Base-by-base conservation (phyloP, 257 asterid genomes). In the Nemophila menziesii region DNA sequence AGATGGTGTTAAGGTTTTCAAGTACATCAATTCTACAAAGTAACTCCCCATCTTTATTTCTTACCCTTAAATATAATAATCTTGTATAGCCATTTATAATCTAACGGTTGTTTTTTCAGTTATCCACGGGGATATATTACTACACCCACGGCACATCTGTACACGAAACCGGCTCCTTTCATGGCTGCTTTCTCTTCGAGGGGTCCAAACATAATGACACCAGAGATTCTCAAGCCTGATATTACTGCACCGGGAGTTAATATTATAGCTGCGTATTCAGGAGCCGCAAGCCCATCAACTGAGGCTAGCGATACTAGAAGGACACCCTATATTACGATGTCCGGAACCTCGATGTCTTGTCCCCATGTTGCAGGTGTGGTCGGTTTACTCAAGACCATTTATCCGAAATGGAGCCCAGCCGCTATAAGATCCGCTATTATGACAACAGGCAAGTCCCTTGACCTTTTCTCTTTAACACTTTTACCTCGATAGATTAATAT, bases 171-270 rank as follows among this genome's bases (percentile, higher is more conserved):
- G 2, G 66, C 93, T 58, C 94, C 97, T 0, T 11, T 33, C 17
- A 56, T 86, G 70, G 87, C 93, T 0, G 0, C 24, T 11, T 86
- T 86, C 69, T 82, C 97, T 3, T 79, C 94, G 5, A 65, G 77
- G 46, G 94, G 94, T 2, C 94, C 97, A 0, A 77, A 68, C 56
- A 0, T 0, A 0, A 6, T 79, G 6, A 72, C 72, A 5, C 90
- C 74, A 0, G 63, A 62, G 39, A 72, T 86, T 46, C 84, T 86
- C 50, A 79, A 86, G 90, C 93, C 93, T 11, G 93, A 81, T 61
- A 40, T 81, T n/a, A 67, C 74, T 1, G 90, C 80, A 14, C 90
- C 93, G 0, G 90, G 93, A 20, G 80, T 81, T 1, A 50, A 63
- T 43, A 61, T 81, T 10, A 69, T 74, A 5, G 90, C 93, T 1